Base-by-base conservation (phyloP, 2,329 filamentous ascomycete genomes). In the Fusarium staphyleae region DNA sequence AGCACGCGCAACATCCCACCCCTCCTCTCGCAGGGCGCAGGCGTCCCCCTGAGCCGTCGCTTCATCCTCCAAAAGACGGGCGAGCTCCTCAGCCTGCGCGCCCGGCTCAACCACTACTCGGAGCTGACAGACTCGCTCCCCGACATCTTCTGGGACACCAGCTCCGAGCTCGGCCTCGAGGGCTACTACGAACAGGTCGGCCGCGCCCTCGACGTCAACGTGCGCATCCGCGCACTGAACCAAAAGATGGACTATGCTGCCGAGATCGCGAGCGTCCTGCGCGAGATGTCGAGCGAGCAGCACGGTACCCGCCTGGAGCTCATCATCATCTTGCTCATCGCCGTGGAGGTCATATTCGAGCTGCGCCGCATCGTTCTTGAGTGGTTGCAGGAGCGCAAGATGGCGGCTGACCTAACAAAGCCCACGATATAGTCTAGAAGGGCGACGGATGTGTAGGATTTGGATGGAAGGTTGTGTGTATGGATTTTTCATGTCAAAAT, bases 231-330 rank as follows among this genome's bases (percentile, higher is more conserved):
- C 67, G 87, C 91, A 14, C 76, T 98, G 64, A 99, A 99, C 72
- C 91, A 96, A 76, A 96, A 96, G 77, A 96, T 99, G 85, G 93
- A 96, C 69, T 98, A 99, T 72, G 95, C 93, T 1, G 90, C 95
- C 69, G 93, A 98, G 73, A 97, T 97, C 71, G 92, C 95, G 6
- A 90, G 82, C 45, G 93, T 98, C 13, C 76, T 98, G 56, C 82
- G 95, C 52, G 91, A 97, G 72, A 87, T 93, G 70, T 81, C 96
- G 48, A 96, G 90, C 70, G 93, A 98, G 78, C 91, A 91, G 71
- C 92, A 98, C 70, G 89, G 91, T 13, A 85, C 93, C 24, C 82
- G 91, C 48, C 80, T 99, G 10, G 95, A 98, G 76, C 93, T 91
- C 89, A 96, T 96, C 66, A 98, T 99, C 71, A 98, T 99, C 66